Percentiles rank a stretch among this genome's conserved stretches.
phyloP scores from a whole-genome alignment of 2,329 filamentous ascomycete genomes.

The Diplodia seriata region DNA sequence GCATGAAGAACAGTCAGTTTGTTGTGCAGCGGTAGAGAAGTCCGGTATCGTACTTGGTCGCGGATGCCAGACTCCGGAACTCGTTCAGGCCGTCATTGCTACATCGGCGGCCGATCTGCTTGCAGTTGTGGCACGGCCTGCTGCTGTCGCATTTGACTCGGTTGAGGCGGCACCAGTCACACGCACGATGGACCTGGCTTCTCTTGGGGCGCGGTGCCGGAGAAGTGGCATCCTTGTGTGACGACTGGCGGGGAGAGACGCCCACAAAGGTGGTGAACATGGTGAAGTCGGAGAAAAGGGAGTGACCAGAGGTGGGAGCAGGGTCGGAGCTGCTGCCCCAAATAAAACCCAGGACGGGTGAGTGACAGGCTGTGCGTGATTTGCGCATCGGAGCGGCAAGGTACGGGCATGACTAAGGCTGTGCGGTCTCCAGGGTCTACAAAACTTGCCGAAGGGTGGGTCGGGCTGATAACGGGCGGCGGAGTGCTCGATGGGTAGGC shows the following conservation, averaged over 20 bases:
- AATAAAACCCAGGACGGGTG: constrained; percentile 15
- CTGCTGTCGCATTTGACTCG: constrained; percentile 53
- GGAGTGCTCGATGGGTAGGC: background rate
- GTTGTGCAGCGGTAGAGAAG: background rate
- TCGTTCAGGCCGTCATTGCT: constrained; percentile 42
- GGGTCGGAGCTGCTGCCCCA: background rate
- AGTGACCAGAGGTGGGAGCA: too few relatives aligned
- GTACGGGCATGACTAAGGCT: constrained; percentile 10
- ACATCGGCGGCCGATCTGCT: constrained; percentile 46
- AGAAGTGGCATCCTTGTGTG: background rate
- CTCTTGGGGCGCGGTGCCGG: constrained; percentile 36
- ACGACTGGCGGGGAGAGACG: background rate
- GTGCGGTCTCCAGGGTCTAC: constrained; percentile 16
- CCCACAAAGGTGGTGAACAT: constrained; percentile 36
- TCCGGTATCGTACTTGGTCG: constrained; percentile 40
- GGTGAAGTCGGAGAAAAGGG: background rate
- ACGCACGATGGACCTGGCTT: constrained; percentile 46
- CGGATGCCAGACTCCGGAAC: constrained; percentile 37
- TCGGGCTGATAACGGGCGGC: constrained; percentile 2
- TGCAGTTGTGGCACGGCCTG: constrained; percentile 52
- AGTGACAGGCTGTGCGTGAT: constrained; percentile 12
- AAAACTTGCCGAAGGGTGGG: background rate
- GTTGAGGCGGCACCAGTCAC: constrained; percentile 52
- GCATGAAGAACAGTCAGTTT: constrained; percentile 37
- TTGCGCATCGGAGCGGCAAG: constrained; percentile 5